Evolutionary conservation across 495 filamentous ascomycete genomes (phyloP).

Genomic region (Recurvomyces mirabilis): DNA sequence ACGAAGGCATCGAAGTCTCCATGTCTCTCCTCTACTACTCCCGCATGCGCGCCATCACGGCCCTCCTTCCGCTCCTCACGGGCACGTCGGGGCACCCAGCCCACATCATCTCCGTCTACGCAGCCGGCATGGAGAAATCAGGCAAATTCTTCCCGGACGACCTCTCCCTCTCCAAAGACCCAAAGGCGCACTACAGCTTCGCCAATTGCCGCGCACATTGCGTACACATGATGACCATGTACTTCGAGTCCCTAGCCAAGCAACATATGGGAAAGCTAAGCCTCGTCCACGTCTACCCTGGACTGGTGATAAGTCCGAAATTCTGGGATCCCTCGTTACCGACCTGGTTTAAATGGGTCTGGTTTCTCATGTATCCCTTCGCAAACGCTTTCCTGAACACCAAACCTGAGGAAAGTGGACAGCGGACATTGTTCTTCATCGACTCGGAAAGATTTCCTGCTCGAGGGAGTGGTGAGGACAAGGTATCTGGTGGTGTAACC

Average conservation of each 20-base stretch:
- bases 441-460: conserved; percentile 2
- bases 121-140: conserved; percentile 16
- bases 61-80: conserved; percentile 33
- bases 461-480: neutral
- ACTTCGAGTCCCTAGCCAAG: conserved; percentile 18
- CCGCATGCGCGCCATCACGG: conserved; percentile 30
- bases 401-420: conserved; percentile 1
- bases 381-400: neutral
- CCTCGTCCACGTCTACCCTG: conserved; percentile 20
- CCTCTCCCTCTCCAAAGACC: conserved; percentile 8
- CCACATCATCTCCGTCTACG: conserved; percentile 23
- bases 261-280: conserved; percentile 18
- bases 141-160: conserved; percentile 14
- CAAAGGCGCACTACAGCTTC: conserved; percentile 15
- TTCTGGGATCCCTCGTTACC: neutral
- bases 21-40: conserved; percentile 34
- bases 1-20: conserved; percentile 28
- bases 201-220: conserved; percentile 5
- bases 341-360: conserved; percentile 7
- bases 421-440: conserved; percentile 1
- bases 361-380: neutral
- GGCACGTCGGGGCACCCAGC: conserved; percentile 6
- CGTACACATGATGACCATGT: conserved; percentile 22
- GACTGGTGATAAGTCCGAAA: conserved; percentile 16
- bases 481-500: neutral